Percentiles rank a stretch among this genome's conserved stretches.
Conservation (phyloP, 257 asterid species). For the Solanum raphanifolium region DNA sequence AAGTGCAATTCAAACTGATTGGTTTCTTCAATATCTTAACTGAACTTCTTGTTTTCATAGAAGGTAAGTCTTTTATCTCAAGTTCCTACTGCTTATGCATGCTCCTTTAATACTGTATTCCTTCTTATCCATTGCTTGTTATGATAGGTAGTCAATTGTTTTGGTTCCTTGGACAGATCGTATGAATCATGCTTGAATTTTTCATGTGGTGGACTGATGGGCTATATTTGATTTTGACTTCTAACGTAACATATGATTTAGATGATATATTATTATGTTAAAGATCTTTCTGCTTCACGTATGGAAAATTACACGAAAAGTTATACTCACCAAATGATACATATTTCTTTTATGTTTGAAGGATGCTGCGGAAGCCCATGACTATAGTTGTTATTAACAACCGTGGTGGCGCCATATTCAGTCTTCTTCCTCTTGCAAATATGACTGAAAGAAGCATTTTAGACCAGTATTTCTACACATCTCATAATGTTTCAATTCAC, state of each 20-base stretch:
- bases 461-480: constrained; percentile 85
- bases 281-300: neutral
- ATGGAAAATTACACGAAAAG: neutral
- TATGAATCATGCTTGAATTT: neutral
- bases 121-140: neutral
- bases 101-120: neutral
- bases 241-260: neutral
- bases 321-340: neutral
- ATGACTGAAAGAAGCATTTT: constrained; percentile 43
- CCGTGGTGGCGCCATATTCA: constrained; percentile 95
- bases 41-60: neutral
- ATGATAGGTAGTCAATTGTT: neutral
- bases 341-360: constrained; percentile 10
- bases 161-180: neutral
- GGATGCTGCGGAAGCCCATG: constrained; percentile 74
- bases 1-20: neutral
- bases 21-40: neutral
- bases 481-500: constrained; percentile 70
- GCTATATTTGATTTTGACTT: neutral
- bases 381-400: constrained; percentile 80
- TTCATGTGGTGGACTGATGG: neutral
- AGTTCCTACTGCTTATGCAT: neutral
- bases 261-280: neutral
- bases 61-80: neutral
- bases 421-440: constrained; percentile 81